A percentile compares a stretch with the other conserved stretches of the same genome.
phyloP scores from a whole-genome alignment of 2,329 filamentous ascomycete genomes.

The Dothideomycetes sp. region DNA sequence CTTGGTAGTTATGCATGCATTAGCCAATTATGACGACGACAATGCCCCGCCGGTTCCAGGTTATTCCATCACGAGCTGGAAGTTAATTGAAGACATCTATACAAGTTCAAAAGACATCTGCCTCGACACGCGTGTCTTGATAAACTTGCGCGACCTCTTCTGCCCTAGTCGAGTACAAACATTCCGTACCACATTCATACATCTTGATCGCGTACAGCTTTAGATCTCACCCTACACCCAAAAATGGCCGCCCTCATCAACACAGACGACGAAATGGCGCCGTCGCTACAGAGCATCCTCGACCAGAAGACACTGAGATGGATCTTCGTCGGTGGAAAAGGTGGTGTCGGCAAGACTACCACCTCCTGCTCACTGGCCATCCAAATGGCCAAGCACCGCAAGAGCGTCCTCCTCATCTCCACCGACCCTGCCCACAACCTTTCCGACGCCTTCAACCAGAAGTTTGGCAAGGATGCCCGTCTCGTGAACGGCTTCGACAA shows the following conservation, averaged over 20 bases:
- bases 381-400: constrained; percentile 88
- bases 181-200: too few relatives aligned
- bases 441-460: constrained; percentile 94
- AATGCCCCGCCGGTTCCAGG: too few relatives aligned
- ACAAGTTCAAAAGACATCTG: too few relatives aligned
- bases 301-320: constrained; percentile 92
- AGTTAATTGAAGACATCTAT: too few relatives aligned
- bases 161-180: too few relatives aligned
- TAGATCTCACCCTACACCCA: too few relatives aligned
- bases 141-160: too few relatives aligned
- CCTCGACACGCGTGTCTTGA: too few relatives aligned
- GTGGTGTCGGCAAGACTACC: constrained; percentile 98
- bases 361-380: constrained; percentile 97
- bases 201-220: too few relatives aligned
- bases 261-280: constrained; percentile 73
- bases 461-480: constrained; percentile 97
- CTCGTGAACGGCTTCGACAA: constrained; percentile 88
- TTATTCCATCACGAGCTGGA: too few relatives aligned
- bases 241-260: constrained; percentile 15
- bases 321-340: constrained; percentile 99
- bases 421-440: constrained; percentile 98
- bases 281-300: constrained; percentile 85
- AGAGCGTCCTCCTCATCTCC: constrained; percentile 93
- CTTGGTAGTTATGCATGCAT: too few relatives aligned
- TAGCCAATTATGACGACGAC: too few relatives aligned